These are phyloP conservation scores for Aspergillus piperis DNA, from an alignment of 2,329 filamentous ascomycete genomes.

Conservation along the genomic window DNA sequence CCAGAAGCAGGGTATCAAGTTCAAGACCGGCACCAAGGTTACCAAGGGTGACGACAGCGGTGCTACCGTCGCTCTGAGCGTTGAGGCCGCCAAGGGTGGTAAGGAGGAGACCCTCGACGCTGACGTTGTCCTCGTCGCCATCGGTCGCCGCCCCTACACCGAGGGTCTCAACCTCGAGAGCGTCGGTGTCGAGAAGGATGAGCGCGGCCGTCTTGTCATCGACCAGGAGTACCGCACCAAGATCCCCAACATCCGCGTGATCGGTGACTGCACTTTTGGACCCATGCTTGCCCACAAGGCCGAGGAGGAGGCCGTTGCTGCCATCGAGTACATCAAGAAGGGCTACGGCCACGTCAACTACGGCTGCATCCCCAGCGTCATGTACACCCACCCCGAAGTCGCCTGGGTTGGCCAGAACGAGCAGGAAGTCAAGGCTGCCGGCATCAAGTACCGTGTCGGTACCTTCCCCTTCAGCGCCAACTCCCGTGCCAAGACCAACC, in stretches of 20 bases:
- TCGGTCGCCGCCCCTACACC: conserved; percentile 94
- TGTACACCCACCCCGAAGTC: conserved; percentile 99
- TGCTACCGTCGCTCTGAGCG: conserved; percentile 74
- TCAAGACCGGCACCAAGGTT: conserved; percentile 98
- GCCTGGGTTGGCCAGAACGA: conserved; percentile 98
- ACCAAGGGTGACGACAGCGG: conserved; percentile 77
- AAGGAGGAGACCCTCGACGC: conserved; percentile 91
- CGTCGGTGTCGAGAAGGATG: conserved; percentile 72
- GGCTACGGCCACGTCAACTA: conserved; percentile 99
- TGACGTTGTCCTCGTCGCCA: conserved; percentile 94
- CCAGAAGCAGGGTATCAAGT: conserved; percentile 94
- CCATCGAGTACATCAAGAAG: conserved; percentile 96
- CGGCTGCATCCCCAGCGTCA: conserved; percentile 93
- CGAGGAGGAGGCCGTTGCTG: conserved; percentile 95
- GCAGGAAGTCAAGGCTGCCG: conserved; percentile 86
- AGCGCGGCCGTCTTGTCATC: conserved; percentile 91
- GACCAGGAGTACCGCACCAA: conserved; percentile 99
- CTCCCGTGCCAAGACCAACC: conserved; percentile 97
- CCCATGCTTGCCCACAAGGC: conserved; percentile 99
- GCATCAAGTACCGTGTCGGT: conserved; percentile 89
- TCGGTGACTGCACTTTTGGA: conserved; percentile 95
- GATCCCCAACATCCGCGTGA: conserved; percentile 91
- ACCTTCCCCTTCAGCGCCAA: conserved; percentile 98
- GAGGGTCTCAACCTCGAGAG: conserved; percentile 89
- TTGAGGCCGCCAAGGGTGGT: conserved; percentile 93